A percentile compares a stretch with the other conserved stretches of the same genome.
Evolutionary conservation across 768 basidiomycete genomes (phyloP).

Genomic region (Pilatotrama ljubarskyi): DNA sequence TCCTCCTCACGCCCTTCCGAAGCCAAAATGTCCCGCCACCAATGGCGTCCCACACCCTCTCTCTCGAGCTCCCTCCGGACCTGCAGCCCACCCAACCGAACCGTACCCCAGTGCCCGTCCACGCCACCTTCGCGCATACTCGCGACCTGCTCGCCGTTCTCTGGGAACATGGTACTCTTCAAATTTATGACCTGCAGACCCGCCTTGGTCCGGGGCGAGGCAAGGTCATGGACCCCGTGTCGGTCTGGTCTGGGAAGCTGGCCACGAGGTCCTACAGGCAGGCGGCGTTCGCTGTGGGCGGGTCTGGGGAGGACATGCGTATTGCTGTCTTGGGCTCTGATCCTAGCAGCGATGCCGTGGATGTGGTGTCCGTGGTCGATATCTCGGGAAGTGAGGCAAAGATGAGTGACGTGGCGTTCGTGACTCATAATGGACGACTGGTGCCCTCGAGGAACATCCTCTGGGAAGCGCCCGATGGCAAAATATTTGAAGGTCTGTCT

Average conservation of each 20-base stretch:
- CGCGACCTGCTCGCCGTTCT: slow-evolving; percentile 64
- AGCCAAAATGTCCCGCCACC: slow-evolving; percentile 98
- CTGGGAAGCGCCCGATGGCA: slow-evolving; percentile 51
- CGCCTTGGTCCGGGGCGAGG: slow-evolving; percentile 56
- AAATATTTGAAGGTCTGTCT: slow-evolving; percentile 38
- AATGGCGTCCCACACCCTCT: slow-evolving; percentile 70
- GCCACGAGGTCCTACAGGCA: slow-evolving; percentile 5
- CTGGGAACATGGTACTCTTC: slow-evolving; percentile 67
- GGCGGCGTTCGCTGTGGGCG: slow-evolving; percentile 3
- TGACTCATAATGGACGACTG: slow-evolving; percentile 47
- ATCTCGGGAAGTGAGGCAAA: slow-evolving; percentile 5
- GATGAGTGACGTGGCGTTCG: slow-evolving; percentile 14
- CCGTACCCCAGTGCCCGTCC: slow-evolving; percentile 59
- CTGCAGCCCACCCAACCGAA: slow-evolving; percentile 39
- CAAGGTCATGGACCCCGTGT: slow-evolving; percentile 59
- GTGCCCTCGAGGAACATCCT: slow-evolving; percentile 35
- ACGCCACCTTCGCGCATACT: slow-evolving; percentile 60
- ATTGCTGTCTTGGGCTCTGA: slow-evolving; percentile 46
- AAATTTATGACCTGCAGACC: slow-evolving; percentile 71
- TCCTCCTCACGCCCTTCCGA: slow-evolving; percentile 91
- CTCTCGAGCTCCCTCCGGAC: slow-evolving; percentile 24
- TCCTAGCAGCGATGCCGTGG: slow-evolving; percentile 21
- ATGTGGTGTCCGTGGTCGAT: slow-evolving; percentile 19
- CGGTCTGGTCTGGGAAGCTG: slow-evolving; percentile 34
- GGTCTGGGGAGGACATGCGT: slow-evolving; percentile 10